phyloP scores from a whole-genome alignment of 306 rosid species.

The Medicago lupulina region DNA sequence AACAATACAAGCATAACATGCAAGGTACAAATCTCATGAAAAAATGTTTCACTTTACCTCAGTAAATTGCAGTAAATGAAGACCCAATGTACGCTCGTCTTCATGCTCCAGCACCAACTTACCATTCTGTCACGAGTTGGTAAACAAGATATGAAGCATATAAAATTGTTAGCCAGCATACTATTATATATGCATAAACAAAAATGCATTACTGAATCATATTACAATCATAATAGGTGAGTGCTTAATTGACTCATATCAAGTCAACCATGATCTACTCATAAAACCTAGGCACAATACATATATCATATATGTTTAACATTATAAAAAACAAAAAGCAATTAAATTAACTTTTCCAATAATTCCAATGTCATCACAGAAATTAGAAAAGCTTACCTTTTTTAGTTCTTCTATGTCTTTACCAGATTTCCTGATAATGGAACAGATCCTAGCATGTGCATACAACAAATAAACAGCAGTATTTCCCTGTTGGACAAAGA shows the following conservation, averaged over 20 bases:
- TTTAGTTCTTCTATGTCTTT: constrained; percentile 82
- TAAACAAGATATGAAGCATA: not conserved
- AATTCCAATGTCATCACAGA: not conserved
- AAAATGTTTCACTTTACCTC: constrained; percentile 58
- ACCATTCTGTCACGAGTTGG: constrained; percentile 57
- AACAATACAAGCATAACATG: not conserved
- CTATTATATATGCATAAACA: not conserved
- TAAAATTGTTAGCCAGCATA: constrained; percentile 7
- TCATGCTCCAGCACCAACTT: constrained; percentile 64
- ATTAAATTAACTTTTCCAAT: not conserved
- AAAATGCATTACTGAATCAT: not conserved
- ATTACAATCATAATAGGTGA: not conserved
- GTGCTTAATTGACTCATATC: constrained; percentile 4
- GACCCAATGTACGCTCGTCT: constrained; percentile 81
- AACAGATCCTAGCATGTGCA: constrained; percentile 86
- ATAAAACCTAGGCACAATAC: constrained; percentile 9
- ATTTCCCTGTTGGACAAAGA: constrained; percentile 71
- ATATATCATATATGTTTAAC: not conserved
- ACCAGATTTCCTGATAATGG: constrained; percentile 90
- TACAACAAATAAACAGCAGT: constrained; percentile 79
- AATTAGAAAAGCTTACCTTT: constrained; percentile 52
- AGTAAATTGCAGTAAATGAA: constrained; percentile 81
- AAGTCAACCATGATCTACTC: constrained; percentile 30
- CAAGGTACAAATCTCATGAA: constrained; percentile 28
- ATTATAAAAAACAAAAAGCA: not conserved